Evolutionary conservation across 2,329 filamentous ascomycete genomes (phyloP), one percentile per base, ranked within the genome.

Genomic region (Diaporthe nobilis): DNA sequence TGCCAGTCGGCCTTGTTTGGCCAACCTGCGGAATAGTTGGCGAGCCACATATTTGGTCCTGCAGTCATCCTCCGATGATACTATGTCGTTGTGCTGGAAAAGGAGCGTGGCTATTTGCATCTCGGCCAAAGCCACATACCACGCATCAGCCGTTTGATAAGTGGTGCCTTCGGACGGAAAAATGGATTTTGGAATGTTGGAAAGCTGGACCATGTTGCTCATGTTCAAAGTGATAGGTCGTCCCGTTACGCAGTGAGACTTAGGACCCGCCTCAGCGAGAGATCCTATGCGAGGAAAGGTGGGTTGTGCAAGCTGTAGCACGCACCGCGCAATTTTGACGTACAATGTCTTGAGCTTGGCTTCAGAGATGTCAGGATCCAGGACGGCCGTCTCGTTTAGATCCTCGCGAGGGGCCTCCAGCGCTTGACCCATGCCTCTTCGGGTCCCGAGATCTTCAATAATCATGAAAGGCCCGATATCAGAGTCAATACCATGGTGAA

Each of bases 81-180:
- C 79, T 0, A 83, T 77, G 55, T 86, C 82, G 76, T 87, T 86
- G 67, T 82, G 83, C 77, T 88, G 85, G 72, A 85, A 85, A 13
- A 81, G 25, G 4, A 87, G 79, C 22, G 85, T 83, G 31, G 79
- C 79, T 9, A 89, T 78, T 57, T 89, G 83, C 77, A 86, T 81
- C 7, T 86, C 82, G 3, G 86, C 84, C 8, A 88, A 79, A 0
- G 80, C 81, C 25, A 71, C 67, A 55, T 84, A 85, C 81, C 85
- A 87, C 10, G 83, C 82, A n/a, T 81, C 60, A 4, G 75, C 31
- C 1, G 58, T 67, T 4, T 37, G 39, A 22, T 80, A 83, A 0
- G 79, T 82, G 8, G 74, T 78, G 31, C 31, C 39, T 60, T 80
- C 55, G 3, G 78, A 22, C 0, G 65, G 47, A 4, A 68, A 53